phyloP scores from a whole-genome alignment of 2,329 filamentous ascomycete species.

The Didymella exigua region DNA sequence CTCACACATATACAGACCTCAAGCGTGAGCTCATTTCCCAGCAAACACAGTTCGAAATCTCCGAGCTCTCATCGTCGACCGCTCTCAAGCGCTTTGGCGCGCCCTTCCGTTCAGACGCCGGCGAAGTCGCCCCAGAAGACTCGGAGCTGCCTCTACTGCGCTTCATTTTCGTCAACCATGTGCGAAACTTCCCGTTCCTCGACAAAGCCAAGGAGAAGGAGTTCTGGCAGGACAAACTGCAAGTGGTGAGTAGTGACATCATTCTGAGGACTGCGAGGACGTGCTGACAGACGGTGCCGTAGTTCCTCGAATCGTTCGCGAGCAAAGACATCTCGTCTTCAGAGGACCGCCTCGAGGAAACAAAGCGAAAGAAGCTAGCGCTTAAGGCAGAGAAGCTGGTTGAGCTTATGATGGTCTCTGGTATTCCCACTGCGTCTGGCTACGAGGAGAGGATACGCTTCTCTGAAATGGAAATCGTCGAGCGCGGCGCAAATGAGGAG shows the following conservation, averaged over 20 bases:
- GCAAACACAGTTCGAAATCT: slow-evolving; percentile 89
- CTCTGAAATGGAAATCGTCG: slow-evolving; percentile 94
- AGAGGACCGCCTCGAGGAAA: slow-evolving; percentile 93
- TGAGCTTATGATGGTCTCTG: slow-evolving; percentile 99
- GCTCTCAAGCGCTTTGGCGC: slow-evolving; percentile 94
- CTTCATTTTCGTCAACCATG: slow-evolving; percentile 97
- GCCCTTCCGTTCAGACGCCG: slow-evolving; percentile 89
- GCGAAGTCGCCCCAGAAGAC: slow-evolving; percentile 90
- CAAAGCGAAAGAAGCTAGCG: slow-evolving; percentile 90
- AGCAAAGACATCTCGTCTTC: slow-evolving; percentile 97
- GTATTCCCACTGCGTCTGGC: slow-evolving; percentile 90
- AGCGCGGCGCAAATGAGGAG: slow-evolving; percentile 88
- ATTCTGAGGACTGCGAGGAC: neutral
- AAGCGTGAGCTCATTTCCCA: slow-evolving; percentile 92
- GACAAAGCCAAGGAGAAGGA: slow-evolving; percentile 98
- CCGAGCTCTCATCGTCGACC: slow-evolving; percentile 91
- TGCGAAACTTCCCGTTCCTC: slow-evolving; percentile 96
- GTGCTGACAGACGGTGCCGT: slow-evolving; percentile 28
- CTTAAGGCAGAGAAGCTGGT: slow-evolving; percentile 93
- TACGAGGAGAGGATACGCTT: slow-evolving; percentile 98
- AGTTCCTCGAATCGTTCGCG: slow-evolving; percentile 97
- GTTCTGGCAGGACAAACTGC: slow-evolving; percentile 98
- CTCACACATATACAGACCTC: slow-evolving; percentile 66
- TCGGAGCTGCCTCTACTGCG: slow-evolving; percentile 91
- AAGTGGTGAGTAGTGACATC: slow-evolving; percentile 69